These are phyloP conservation scores for Colletotrichum phormii DNA, from an alignment of 2,329 filamentous ascomycete species.

Conservation along the genomic window DNA sequence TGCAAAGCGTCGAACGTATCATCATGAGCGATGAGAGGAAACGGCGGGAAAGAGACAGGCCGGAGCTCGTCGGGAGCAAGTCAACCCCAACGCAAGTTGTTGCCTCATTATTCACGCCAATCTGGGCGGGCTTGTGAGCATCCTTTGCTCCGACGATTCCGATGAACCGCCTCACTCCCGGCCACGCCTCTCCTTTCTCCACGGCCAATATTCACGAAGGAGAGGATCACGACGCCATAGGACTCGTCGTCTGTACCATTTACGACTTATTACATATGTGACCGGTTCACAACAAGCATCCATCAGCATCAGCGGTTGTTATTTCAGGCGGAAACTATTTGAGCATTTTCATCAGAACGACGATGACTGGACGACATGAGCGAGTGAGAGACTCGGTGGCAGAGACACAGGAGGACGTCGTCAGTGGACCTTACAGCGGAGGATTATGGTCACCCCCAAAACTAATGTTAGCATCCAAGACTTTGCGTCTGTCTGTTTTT, in stretches of 20 bases:
- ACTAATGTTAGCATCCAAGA: slow-evolving; percentile 19
- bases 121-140: neutral
- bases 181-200: neutral
- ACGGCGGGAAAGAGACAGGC: slow-evolving; percentile 1
- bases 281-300: slow-evolving; percentile 28
- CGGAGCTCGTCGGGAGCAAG: slow-evolving; percentile 27
- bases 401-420: neutral
- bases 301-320: slow-evolving; percentile 25
- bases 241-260: neutral
- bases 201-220: neutral
- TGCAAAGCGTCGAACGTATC: neutral
- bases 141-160: neutral
- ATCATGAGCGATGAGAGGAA: slow-evolving; percentile 7
- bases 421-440: neutral
- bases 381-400: neutral
- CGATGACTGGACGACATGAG: neutral
- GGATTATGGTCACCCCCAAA: neutral
- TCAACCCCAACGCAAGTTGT: neutral
- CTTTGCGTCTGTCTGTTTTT: neutral
- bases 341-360: slow-evolving; percentile 23
- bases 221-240: neutral
- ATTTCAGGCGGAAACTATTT: neutral
- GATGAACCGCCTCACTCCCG: slow-evolving; percentile 16
- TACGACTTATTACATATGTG: slow-evolving; percentile 11
- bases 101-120: neutral